Base-by-base conservation (phyloP, 495 filamentous ascomycete species). In the Aspergillus diversus region DNA sequence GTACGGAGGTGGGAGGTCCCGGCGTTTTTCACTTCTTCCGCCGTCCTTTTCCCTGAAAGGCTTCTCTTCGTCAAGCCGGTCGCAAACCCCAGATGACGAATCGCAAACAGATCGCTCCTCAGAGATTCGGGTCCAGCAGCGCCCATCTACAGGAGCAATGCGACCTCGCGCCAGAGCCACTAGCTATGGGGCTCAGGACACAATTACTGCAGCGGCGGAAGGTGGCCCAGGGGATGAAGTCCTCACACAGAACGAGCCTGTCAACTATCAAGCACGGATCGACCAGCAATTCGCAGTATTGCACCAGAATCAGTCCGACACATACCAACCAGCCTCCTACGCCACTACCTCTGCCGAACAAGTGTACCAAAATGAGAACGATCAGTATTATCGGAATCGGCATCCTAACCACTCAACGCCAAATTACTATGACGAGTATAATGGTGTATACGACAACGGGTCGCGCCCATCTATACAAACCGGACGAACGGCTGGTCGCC, bases 1-100 rank as follows among this genome's bases (percentile, higher is more conserved):
- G 32, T 85, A 92, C 63, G 86, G 86, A 6, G 39, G 39, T 6
- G 89, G 90, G 80, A 87, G 91, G 56, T 87, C 89, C 34, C 86
- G 88, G 63, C 81, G 87, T 65, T 89, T 88, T 74, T 96, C 92
- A 3, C 84, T 99, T 50, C 80, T 98, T 13, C 92, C 92, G 0
- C 72, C 82, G 6, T 89, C 85, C 5, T 90, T 95, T 73, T 93
- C 91, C 0, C 76, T 87, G 59, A 84, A 80, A 27, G 81, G 74
- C 15, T 81, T 86, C 37, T 78, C 78, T 2, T 76, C 72, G 12
- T 74, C 77, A 7, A 77, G 72, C 17, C 77, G 79, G 47, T 75
- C 76, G 7, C 75, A 78, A 56, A 77, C 76, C 11, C 73, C 76
- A 5, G 78, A 81, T 32, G 73, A 76, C 33, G 69, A 75, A 21